phyloP scores from a whole-genome alignment of 352 stramenopile species.

The Phytophthora vignae region DNA sequence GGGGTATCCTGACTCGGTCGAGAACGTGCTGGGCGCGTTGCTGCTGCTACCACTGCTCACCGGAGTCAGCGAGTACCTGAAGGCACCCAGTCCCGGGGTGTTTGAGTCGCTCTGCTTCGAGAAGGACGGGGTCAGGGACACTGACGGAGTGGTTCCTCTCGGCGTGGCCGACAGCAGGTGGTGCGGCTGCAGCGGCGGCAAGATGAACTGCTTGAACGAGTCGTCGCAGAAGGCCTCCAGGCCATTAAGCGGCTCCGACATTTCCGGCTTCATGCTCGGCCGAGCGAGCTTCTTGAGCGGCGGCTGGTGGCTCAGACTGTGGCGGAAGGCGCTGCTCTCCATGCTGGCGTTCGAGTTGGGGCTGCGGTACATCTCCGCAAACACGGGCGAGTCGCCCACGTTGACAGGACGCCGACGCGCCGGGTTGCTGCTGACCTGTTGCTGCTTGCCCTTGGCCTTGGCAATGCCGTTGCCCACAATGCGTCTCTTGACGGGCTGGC shows the following conservation, averaged over 20 bases:
- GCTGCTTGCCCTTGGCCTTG: slow-evolving; percentile 45
- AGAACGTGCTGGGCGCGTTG: slow-evolving; percentile 10
- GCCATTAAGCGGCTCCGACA: slow-evolving; percentile 32
- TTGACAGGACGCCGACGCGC: slow-evolving; percentile 22
- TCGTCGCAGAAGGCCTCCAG: slow-evolving; percentile 67
- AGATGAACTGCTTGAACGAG: slow-evolving; percentile 53
- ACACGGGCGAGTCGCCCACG: slow-evolving; percentile 22
- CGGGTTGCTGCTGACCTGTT: neutral
- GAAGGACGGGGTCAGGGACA: slow-evolving; percentile 24
- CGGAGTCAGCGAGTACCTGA: slow-evolving; percentile 36
- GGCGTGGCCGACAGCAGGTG: slow-evolving; percentile 49
- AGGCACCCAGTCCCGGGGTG: slow-evolving; percentile 34
- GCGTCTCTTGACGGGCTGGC: slow-evolving; percentile 28
- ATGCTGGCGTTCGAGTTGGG: slow-evolving; percentile 33
- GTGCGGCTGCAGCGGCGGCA: slow-evolving; percentile 56
- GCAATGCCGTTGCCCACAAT: slow-evolving; percentile 60
- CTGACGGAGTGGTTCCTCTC: neutral
- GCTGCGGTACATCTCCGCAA: slow-evolving; percentile 41
- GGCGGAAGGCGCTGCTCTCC: slow-evolving; percentile 36
- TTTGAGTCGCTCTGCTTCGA: slow-evolving; percentile 31
- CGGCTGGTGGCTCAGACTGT: slow-evolving; percentile 53
- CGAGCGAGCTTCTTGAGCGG: slow-evolving; percentile 65
- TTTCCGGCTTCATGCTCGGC: slow-evolving; percentile 33
- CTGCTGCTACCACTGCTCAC: slow-evolving; percentile 18
- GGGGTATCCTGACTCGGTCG: slow-evolving; percentile 15